These are phyloP conservation scores for Ceratocystis huliohia DNA, from an alignment of 2,329 filamentous ascomycete species.

Conservation along the genomic window DNA sequence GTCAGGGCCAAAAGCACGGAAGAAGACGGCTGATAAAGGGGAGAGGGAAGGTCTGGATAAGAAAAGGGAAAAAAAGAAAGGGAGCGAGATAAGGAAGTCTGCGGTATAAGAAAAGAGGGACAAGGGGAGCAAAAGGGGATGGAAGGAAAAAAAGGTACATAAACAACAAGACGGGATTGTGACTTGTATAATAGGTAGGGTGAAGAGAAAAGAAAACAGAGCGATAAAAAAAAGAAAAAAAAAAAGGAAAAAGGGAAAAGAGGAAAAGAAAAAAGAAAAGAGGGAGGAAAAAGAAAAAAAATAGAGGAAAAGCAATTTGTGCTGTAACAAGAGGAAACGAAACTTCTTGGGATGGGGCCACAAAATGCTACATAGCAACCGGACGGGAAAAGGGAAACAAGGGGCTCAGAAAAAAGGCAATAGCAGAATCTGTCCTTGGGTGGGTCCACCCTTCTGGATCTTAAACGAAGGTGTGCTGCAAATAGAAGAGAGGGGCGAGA, in stretches of 20 bases:
- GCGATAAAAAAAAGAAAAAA: background rate
- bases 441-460: too few species aligned
- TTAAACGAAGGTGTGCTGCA: background rate
- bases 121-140: background rate
- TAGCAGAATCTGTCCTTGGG: background rate
- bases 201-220: background rate
- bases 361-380: constrained; percentile 12
- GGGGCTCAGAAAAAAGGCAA: constrained; percentile 3
- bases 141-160: background rate
- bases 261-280: constrained; percentile 15
- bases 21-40: constrained; percentile 1
- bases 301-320: constrained; percentile 10
- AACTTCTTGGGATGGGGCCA: constrained; percentile 14
- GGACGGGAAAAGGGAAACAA: constrained; percentile 9
- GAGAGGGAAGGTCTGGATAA: background rate
- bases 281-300: constrained; percentile 8
- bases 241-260: background rate
- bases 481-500: background rate
- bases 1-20: background rate
- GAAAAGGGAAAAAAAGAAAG: constrained; percentile 6
- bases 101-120: background rate
- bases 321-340: constrained; percentile 3
- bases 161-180: background rate
- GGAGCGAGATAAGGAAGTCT: background rate
- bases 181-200: too few species aligned